Conservation (phyloP, 805 yeast genomes). For the Barnettozyma californica region DNA sequence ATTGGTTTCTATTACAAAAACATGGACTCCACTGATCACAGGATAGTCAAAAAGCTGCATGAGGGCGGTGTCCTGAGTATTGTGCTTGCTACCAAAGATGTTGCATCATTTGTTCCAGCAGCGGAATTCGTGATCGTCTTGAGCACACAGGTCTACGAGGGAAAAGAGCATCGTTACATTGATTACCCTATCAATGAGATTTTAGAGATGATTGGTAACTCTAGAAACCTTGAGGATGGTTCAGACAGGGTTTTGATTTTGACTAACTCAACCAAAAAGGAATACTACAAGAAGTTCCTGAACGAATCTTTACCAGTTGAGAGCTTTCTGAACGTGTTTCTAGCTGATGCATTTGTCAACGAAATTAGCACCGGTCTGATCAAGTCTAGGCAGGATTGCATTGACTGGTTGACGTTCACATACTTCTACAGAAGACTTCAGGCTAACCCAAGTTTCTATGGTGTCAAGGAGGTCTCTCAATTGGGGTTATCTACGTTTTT, state of each 20-base stretch:
- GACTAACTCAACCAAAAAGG: slow-evolving; percentile 49
- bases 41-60: slow-evolving; percentile 49
- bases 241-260: slow-evolving; percentile 46
- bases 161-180: slow-evolving; percentile 61
- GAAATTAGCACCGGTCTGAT: slow-evolving; percentile 70
- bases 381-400: slow-evolving; percentile 70
- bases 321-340: slow-evolving; percentile 52
- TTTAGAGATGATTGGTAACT: slow-evolving; percentile 57
- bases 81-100: slow-evolving; percentile 58
- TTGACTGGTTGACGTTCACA: slow-evolving; percentile 86
- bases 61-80: slow-evolving; percentile 45
- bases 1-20: slow-evolving; percentile 56
- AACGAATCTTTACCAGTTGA: slow-evolving; percentile 79
- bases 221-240: slow-evolving; percentile 25
- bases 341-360: slow-evolving; percentile 65
- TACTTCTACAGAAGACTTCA: slow-evolving; percentile 77
- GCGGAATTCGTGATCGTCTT: slow-evolving; percentile 55
- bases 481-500: slow-evolving; percentile 73
- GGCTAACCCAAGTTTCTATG: slow-evolving; percentile 85
- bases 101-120: slow-evolving; percentile 42
- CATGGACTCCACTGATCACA: slow-evolving; percentile 52
- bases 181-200: slow-evolving; percentile 64
- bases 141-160: slow-evolving; percentile 71
- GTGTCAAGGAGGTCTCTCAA: slow-evolving; percentile 57
- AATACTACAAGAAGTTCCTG: slow-evolving; percentile 67